Conservation (phyloP, 257 asterid genomes). For the Nicotiana noctiflora region DNA sequence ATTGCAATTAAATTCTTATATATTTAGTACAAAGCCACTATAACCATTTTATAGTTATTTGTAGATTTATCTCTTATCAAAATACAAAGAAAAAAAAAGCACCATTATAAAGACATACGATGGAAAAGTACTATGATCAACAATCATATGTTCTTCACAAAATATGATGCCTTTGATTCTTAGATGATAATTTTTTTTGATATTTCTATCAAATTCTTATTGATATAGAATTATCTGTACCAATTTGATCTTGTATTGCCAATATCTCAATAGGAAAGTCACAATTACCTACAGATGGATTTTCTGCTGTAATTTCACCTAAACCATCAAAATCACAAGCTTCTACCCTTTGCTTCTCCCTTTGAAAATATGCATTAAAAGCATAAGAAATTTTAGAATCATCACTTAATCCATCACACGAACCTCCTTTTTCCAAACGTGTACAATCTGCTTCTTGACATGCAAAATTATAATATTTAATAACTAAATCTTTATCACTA, state of each 20-base stretch:
- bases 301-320: conserved; percentile 21
- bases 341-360: conserved; percentile 13
- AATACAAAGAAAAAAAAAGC: too few relatives aligned
- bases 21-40: too few relatives aligned
- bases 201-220: background rate
- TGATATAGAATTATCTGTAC: background rate
- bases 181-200: too few relatives aligned
- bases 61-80: too few relatives aligned
- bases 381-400: conserved; percentile 37
- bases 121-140: too few relatives aligned
- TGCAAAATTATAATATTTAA: background rate
- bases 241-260: background rate
- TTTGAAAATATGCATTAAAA: conserved; percentile 40
- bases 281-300: conserved; percentile 23
- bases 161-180: too few relatives aligned
- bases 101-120: too few relatives aligned
- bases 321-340: conserved; percentile 29
- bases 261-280: conserved; percentile 19
- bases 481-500: background rate
- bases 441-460: conserved; percentile 38
- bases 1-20: too few relatives aligned
- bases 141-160: too few relatives aligned
- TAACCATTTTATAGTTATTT: too few relatives aligned
- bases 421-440: conserved; percentile 24
- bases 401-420: conserved; percentile 24